Base-by-base conservation (phyloP, 1,139 yeast genomes). In the Yamadazyma dushanensis region DNA sequence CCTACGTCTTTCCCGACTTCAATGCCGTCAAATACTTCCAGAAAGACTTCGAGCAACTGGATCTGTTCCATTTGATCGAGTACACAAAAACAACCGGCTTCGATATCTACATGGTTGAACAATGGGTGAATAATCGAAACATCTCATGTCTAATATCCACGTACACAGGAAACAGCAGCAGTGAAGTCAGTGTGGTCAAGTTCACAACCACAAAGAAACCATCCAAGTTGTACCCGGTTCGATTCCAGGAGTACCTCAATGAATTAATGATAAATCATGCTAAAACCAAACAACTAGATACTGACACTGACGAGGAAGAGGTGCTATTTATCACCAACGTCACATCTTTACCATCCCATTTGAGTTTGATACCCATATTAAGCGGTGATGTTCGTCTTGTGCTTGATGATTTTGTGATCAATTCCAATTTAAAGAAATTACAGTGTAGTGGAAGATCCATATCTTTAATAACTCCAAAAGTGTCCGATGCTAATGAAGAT, bases 91-190 rank as follows among this genome's bases (percentile, higher is more conserved):
- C 80, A 5, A 50, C 66, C 1, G 97, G 97, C 1, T 87, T 84
- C 54, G 97, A 92, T 56, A 75, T 86, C 18, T 92, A 92, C 53
- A 68, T 92, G 32, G 95, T 90, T 9, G 97, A 92, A 54, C 97
- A 90, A 58, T 92, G 98, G 97, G 83, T 86, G 3, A 73, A 83
- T 28, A 81, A 80, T 39, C 66, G 97, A 26, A 72, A 75, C 36
- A 65, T 80, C 16, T 80, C 87, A 23, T 70, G 83, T 0, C 72
- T 85, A 6, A 83, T 90, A 17, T 78, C 92, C 1, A 78, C 94
- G 0, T 92, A 76, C 54, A 90, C 97, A 0, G 97, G 97, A 2
- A 86, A 88, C 52, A 59, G 76, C 8, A 68, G 69, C 18, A 86
- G 88, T 47, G 63, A 65, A 28, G 74, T 88, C 1, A 59, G 69